Base-by-base conservation (phyloP, 805 yeast species). In the Sugiyamaella marilandica region DNA sequence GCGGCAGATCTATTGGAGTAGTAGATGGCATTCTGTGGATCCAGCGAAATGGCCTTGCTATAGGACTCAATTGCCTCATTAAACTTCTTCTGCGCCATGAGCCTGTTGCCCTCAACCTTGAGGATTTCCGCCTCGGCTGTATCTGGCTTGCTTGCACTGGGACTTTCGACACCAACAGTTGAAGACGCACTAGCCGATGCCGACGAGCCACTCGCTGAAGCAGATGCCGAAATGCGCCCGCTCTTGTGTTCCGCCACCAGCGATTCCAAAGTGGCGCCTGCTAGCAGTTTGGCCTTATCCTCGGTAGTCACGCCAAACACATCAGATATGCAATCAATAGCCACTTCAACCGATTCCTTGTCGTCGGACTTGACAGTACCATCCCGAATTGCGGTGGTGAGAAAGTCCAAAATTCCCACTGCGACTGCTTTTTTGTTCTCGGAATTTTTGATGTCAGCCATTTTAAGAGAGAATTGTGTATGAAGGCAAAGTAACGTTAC, bases 1-100 rank as follows among this genome's bases (percentile, higher is more conserved):
- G 98, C 98, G 41, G 99, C 99, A 11, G 99, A 98, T 66, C 99
- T 83, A 73, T 94, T 94, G 34, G 98, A 90, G 56, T 79, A 81
- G 70, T 84, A 94, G 18, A 94, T 87, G 14, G 91, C 90, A 67
- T 89, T 90, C 14, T 76, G 69, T 51, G 90, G 82, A 59, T 82
- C 76, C 56, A 84, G 70, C 21, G 71, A 80, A 60, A 94, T 80
- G 10, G 98, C 98, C 51, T 80, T 82, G 7, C 95, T 79, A 71
- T 94, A 94, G 59, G 84, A 81, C 21, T 76, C 79, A 50, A 89
- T 77, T 3, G 99, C 98, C 36, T 69, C 74, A 13, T 74, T 75
- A 65, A 79, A 92, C 61, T 90, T 81, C 64, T 77, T 83, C 50
- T 74, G 73, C 18, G 96, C 89, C 89, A 94, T 87, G 41, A 86